phyloP scores from a whole-genome alignment of 1,139 yeast species.

The Geotrichum cucujoidarum region DNA sequence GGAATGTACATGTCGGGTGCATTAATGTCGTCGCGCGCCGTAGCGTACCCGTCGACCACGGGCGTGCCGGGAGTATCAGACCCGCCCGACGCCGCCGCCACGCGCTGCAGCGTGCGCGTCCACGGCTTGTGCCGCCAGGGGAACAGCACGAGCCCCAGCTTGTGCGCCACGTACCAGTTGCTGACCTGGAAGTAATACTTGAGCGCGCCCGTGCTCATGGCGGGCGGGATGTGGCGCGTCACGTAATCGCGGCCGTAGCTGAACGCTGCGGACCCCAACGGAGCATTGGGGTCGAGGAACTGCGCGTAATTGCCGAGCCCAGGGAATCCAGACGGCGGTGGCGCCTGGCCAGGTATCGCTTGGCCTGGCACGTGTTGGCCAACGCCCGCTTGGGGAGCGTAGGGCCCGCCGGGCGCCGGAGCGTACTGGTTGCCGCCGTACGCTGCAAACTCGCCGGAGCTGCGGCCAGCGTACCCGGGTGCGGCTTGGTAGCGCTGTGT shows the following conservation, averaged over 20 bases:
- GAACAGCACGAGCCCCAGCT: conserved; percentile 66
- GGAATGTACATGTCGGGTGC: conserved; percentile 98
- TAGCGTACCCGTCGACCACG: conserved; percentile 55
- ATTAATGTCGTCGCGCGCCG: conserved; percentile 78
- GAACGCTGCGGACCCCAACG: conserved; percentile 85
- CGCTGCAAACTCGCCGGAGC: background rate
- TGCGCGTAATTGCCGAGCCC: conserved; percentile 39
- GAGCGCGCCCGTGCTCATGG: conserved; percentile 45
- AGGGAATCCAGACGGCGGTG: background rate
- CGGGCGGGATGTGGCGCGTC: conserved; percentile 49
- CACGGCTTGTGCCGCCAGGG: conserved; percentile 79
- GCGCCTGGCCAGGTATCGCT: background rate
- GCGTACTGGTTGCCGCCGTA: no score
- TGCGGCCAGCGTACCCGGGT: no score
- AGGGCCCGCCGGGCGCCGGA: background rate
- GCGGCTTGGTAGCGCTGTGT: no score
- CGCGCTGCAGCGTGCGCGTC: conserved; percentile 39
- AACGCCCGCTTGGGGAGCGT: background rate
- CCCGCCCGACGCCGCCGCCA: no score
- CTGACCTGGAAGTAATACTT: conserved; percentile 89
- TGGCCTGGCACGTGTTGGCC: no score
- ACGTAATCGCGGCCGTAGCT: conserved; percentile 64
- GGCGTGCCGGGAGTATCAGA: conserved; percentile 35
- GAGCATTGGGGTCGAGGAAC: conserved; percentile 74
- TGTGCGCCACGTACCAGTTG: conserved; percentile 74